Evolutionary conservation across 192 early-diverging fungal genomes (phyloP).

Genomic region (Coemansia sp.): DNA sequence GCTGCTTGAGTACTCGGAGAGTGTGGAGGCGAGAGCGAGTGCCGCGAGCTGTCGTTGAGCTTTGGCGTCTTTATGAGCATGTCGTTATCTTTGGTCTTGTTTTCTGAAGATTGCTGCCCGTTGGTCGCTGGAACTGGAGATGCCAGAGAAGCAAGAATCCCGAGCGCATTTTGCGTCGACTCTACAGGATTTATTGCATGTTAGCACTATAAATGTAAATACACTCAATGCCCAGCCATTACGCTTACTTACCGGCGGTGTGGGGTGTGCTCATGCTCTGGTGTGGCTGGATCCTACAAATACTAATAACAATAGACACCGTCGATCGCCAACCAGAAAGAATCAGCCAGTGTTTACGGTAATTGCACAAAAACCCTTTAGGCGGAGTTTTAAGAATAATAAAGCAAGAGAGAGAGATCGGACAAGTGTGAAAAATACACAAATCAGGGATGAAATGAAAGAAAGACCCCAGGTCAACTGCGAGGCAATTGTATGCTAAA

Average conservation of each 20-base stretch:
- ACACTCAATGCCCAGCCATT: not conserved
- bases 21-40: conserved; percentile 31
- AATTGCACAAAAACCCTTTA: conserved; percentile 4
- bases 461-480: not conserved
- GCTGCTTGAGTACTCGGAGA: conserved; percentile 47
- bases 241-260: conserved; percentile 9
- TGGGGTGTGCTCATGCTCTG: conserved; percentile 6
- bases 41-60: conserved; percentile 1
- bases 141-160: conserved; percentile 47
- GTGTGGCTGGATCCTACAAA: conserved; percentile 13
- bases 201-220: not conserved
- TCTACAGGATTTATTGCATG: conserved; percentile 15
- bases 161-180: conserved; percentile 25
- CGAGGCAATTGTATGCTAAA: conserved; percentile 12
- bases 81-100: not conserved
- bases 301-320: not conserved
- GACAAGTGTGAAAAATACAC: not conserved
- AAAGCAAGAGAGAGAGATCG: not conserved
- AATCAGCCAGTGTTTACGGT: conserved; percentile 7
- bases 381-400: conserved; percentile 16
- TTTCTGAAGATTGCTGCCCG: not conserved
- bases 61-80: conserved; percentile 9
- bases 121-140: conserved; percentile 29
- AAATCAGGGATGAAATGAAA: not conserved
- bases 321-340: conserved; percentile 5